Evolutionary conservation across 768 basidiomycete genomes (phyloP), one percentile per base, ranked within the genome.

Genomic region (Candolleomyces aberdarensis): DNA sequence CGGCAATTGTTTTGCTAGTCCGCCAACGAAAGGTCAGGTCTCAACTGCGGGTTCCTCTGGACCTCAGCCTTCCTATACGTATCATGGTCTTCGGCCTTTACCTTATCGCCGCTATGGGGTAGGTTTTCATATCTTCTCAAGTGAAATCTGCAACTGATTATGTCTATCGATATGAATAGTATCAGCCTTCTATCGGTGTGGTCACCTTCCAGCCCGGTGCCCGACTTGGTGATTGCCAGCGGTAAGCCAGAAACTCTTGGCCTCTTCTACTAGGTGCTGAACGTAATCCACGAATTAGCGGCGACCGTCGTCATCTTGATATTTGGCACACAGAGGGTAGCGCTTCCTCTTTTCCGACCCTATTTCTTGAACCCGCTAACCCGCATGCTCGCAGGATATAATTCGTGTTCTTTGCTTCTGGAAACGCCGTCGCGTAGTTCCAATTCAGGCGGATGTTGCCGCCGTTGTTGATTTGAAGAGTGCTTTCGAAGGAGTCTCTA

Each of bases 161-260:
- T 36, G 14, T 47, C 9, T 13, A 29, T 13, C 40, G 19, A 60
- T 19, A 15, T 10, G n/a, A 60, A 44, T 57, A 82, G 81, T 59
- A 64, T 83, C 56, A 80, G 80, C 60, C 67, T 83, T 11, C 58
- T 83, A 14, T 81, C 81, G 1, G 69, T 80, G n/a, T 69, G 65
- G 20, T 71, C 78, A 10, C 80, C 80, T 0, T 68, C 75, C 26
- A 81, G 75, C 61, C 80, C 81, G 14, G 72, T 76, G 2, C 80
- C 81, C 9, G 81, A 83, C 63, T 64, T 83, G 44, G 75, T 78
- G 15, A 78, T 83, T 62, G 76, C 81, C 22, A 73, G 72, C 36
- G 80, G 81, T 82, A 63, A 31, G 75, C 63, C 36, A 32, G 29
- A 20, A 26, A 19, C 19, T 31, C 20, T 26, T 11, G 54, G 26